Conservation (phyloP, 2,329 filamentous ascomycete genomes). For the Epichloe hybrida region DNA sequence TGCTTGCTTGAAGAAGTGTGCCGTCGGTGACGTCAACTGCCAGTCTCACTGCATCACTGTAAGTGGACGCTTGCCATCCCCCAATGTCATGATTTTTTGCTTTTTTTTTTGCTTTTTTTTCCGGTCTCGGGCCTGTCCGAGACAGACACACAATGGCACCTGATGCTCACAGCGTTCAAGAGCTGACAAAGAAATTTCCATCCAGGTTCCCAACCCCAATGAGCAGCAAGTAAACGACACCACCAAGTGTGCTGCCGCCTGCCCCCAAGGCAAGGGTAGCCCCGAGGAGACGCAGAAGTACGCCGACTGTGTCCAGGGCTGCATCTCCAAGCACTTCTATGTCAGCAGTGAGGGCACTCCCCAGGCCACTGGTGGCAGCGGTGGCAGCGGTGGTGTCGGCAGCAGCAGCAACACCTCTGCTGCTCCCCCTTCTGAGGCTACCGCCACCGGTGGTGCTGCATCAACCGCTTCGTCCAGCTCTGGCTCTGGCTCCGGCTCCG, state of each 20-base stretch:
- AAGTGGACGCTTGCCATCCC: constrained; percentile 12
- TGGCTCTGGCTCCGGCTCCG: constrained; percentile 13
- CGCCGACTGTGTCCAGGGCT: constrained; percentile 28
- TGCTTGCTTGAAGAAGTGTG: constrained; percentile 34
- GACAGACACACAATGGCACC: neutral
- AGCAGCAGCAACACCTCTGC: constrained; percentile 12
- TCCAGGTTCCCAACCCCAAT: constrained; percentile 34
- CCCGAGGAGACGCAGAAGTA: constrained; percentile 39
- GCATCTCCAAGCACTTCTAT: constrained; percentile 37
- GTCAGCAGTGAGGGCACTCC: constrained; percentile 27
- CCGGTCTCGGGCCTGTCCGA: too few species aligned
- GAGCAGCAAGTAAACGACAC: constrained; percentile 37
- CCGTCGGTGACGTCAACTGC: constrained; percentile 38
- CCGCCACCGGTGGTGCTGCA: constrained; percentile 9
- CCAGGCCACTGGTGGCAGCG: constrained; percentile 16
- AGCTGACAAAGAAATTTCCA: neutral
- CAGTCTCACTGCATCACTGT: constrained; percentile 41
- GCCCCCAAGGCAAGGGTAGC: constrained; percentile 48
- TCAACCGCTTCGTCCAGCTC: constrained; percentile 8
- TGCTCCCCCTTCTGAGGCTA: constrained; percentile 10
- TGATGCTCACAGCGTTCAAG: neutral
- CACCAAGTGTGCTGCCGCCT: constrained; percentile 48
- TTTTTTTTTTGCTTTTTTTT: neutral
- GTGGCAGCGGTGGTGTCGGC: neutral
- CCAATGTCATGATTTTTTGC: too few species aligned